Percentiles rank a stretch among this genome's conserved stretches.
These are phyloP conservation scores for Alternaria angustiovoidea DNA, from an alignment of 2,329 filamentous ascomycete species.

Conservation along the genomic window DNA sequence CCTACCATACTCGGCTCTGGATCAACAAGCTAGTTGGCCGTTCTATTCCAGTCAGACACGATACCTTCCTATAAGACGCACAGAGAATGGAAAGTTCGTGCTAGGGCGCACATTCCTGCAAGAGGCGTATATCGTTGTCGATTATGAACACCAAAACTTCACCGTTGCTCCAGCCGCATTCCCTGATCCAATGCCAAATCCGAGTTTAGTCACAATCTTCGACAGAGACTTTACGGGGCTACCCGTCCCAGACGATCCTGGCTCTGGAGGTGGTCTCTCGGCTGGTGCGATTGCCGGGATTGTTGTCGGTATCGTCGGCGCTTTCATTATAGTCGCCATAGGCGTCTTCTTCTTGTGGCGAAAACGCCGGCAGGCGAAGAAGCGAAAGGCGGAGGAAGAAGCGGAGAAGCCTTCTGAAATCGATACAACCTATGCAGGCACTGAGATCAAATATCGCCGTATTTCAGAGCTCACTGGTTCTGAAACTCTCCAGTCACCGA, in stretches of 20 bases:
- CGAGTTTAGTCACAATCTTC: conserved; percentile 35
- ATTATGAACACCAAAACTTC: conserved; percentile 49
- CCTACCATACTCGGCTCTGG: conserved; percentile 43
- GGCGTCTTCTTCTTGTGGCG: conserved; percentile 41
- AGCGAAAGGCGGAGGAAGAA: background rate
- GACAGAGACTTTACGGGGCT: conserved; percentile 25
- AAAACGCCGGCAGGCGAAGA: conserved; percentile 25
- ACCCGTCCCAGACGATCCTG: background rate
- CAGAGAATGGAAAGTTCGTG: conserved; percentile 31
- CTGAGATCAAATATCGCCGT: conserved; percentile 42
- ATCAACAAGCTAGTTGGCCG: conserved; percentile 21
- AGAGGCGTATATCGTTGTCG: conserved; percentile 49
- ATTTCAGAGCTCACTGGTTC: conserved; percentile 48
- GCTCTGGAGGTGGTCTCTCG: conserved; percentile 26
- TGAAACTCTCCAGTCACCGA: conserved; percentile 36
- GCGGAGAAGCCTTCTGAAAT: conserved; percentile 33
- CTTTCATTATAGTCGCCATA: conserved; percentile 33
- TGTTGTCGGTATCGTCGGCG: conserved; percentile 43
- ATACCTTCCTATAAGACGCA: conserved; percentile 47
- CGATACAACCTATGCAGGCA: conserved; percentile 38
- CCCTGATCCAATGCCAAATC: conserved; percentile 28
- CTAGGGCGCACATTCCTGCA: conserved; percentile 50
- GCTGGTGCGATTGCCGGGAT: conserved; percentile 45
- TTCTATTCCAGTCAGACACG: conserved; percentile 17
- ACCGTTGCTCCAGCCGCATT: conserved; percentile 39